Percentiles rank a stretch among this genome's conserved stretches.
Evolutionary conservation across 176 grass and related monocot species (phyloP).

Genomic region (Carex pumila): DNA sequence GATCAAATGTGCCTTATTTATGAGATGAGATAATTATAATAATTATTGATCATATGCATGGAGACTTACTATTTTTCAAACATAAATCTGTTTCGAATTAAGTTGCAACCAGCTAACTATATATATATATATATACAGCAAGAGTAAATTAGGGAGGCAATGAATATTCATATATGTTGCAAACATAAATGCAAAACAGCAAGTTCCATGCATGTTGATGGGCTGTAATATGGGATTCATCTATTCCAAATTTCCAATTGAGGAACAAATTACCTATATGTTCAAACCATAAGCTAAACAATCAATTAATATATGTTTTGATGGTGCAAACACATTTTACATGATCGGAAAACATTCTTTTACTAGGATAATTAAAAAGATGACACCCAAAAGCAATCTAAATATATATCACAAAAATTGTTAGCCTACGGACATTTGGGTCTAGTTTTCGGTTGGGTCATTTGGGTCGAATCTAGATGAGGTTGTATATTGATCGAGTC

Average conservation of each 20-base stretch:
- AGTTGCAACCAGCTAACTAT: too few relatives aligned
- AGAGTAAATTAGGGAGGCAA: background rate
- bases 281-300: background rate
- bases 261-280: background rate
- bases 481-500: background rate
- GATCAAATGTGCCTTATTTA: background rate
- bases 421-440: background rate
- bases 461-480: background rate
- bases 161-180: background rate
- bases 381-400: background rate
- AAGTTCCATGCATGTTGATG: background rate
- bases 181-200: background rate
- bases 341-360: background rate
- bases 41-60: too few relatives aligned
- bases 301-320: background rate
- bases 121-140: too few relatives aligned
- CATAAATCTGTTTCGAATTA: background rate
- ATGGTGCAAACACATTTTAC: background rate
- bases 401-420: background rate
- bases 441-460: background rate
- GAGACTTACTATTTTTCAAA: background rate
- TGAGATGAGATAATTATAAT: too few relatives aligned
- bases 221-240: too few relatives aligned
- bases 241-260: background rate
- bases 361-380: background rate